Base-by-base conservation (phyloP, 768 basidiomycete species). In the Floccularia luteovirens region DNA sequence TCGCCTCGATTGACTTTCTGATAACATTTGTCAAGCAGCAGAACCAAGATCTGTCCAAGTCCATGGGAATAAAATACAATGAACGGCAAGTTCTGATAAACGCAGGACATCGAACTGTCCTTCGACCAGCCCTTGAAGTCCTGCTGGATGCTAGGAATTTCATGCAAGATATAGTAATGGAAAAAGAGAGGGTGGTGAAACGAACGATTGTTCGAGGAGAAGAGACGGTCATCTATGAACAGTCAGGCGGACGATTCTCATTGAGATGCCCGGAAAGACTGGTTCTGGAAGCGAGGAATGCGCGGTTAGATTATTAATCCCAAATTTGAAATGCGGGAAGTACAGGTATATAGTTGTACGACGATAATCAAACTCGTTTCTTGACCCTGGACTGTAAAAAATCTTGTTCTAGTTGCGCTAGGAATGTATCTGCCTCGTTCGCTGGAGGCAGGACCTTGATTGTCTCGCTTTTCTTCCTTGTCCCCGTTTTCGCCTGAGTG, bases 341-440 rank as follows among this genome's bases (percentile, higher is more conserved):
- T n/a, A n/a, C n/a, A n/a, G n/a, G n/a, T n/a, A n/a, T n/a, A n/a
- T n/a, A n/a, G n/a, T n/a, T n/a, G n/a, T n/a, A n/a, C n/a, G n/a
- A n/a, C n/a, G n/a, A n/a, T 12, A 8, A 17, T 23, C 25, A 24
- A 24, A 8, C 14, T 17, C 45, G 47, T 47, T 52, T 57, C 50
- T 51, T 60, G 34, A 51, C 47, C 47, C 53, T 60, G 41, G 53
- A 48, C 43, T 54, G 49, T 25, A 75, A 53, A 30, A 87, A 74
- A 31, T 85, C 82, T 32, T 65, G 61, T 56, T 83, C 80, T 10
- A 88, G 62, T 42, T 73, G 67, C 10, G 82, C 76, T 38, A 88
- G 53, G 50, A 88, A 88, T 20, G 61, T 63, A 43, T 86, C 84
- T 1, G 83, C 82, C 16, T 70, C 69, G 34, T 57, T 51, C 31